A percentile compares a stretch with the other conserved stretches of the same genome.
These are phyloP conservation scores for Rhodomyrtus psidioides DNA, from an alignment of 441 rosid genomes.

Conservation along the genomic window DNA sequence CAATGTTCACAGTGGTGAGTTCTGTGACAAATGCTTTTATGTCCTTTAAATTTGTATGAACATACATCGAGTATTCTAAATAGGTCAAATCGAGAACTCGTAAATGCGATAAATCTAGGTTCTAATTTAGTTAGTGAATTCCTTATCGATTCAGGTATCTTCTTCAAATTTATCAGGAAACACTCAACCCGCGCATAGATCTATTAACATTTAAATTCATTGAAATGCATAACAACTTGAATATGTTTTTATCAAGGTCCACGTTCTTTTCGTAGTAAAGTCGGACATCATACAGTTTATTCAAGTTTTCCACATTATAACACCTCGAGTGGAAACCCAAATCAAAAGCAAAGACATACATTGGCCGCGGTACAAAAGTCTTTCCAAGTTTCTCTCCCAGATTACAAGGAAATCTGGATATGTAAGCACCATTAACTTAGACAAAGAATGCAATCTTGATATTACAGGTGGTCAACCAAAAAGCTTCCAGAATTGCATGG, in stretches of 20 bases:
- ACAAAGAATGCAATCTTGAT: too few relatives aligned
- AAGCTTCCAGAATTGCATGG: too few relatives aligned
- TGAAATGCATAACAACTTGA: background rate
- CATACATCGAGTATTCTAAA: background rate
- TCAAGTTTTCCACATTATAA: background rate
- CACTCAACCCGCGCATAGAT: background rate
- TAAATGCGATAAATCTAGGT: background rate
- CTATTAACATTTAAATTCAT: background rate
- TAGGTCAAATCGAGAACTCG: background rate
- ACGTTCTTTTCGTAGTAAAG: background rate
- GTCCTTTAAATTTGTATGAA: background rate
- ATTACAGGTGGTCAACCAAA: too few relatives aligned
- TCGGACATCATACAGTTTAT: background rate
- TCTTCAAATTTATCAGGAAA: background rate
- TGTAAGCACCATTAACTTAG: too few relatives aligned
- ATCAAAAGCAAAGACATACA: background rate
- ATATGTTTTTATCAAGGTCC: background rate
- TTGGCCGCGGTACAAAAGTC: too few relatives aligned
- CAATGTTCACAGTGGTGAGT: background rate
- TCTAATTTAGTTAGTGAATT: background rate
- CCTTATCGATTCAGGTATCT: background rate
- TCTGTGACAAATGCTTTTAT: background rate
- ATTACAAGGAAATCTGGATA: too few relatives aligned
- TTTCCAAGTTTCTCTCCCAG: too few relatives aligned
- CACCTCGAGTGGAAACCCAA: background rate